phyloP scores from a whole-genome alignment of 441 rosid species.

The Erodium moschatum region DNA sequence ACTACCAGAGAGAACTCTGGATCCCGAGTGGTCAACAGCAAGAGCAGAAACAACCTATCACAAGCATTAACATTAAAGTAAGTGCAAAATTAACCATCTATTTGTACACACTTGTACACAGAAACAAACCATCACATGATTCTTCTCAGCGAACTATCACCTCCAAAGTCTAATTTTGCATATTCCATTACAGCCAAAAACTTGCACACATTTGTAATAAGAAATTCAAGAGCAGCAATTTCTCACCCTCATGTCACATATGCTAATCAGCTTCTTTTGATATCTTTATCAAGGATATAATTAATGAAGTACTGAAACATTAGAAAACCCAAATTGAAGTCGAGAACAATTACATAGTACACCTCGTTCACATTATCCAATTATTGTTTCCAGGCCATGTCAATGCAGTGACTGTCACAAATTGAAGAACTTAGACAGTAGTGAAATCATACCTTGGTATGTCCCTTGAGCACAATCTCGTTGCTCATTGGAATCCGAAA shows the following conservation, averaged over 20 bases:
- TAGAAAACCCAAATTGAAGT: not conserved
- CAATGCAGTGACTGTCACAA: no score
- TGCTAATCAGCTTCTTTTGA: not conserved
- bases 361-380: not conserved
- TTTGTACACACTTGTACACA: not conserved
- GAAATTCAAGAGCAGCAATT: not conserved
- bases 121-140: not conserved
- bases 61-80: slow-evolving; percentile 8
- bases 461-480: slow-evolving; percentile 89
- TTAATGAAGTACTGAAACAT: not conserved
- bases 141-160: not conserved
- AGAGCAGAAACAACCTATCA: slow-evolving; percentile 73
- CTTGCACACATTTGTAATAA: not conserved
- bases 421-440: not conserved
- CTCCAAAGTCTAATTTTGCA: not conserved
- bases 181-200: not conserved
- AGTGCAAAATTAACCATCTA: not conserved
- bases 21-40: slow-evolving; percentile 90
- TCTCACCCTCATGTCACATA: not conserved
- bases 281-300: not conserved
- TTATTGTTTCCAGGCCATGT: no score
- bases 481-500: slow-evolving; percentile 64
- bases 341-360: not conserved
- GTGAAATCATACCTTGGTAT: slow-evolving; percentile 46
- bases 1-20: slow-evolving; percentile 89